phyloP scores from a whole-genome alignment of 75 land plant species.

The Pinus tabuliformis region DNA sequence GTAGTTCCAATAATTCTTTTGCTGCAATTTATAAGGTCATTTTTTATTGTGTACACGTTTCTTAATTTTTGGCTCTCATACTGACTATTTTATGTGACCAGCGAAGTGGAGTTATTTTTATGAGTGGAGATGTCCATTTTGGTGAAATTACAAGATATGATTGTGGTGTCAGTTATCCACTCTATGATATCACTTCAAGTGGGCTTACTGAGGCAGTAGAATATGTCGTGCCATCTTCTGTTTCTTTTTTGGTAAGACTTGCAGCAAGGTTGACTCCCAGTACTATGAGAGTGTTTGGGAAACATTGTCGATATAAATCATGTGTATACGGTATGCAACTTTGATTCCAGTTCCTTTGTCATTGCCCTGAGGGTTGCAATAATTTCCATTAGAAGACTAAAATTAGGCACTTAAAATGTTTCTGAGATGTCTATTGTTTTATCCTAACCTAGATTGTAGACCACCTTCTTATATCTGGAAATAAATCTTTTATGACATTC shows the following conservation, averaged over 20 bases:
- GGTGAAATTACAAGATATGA: slow-evolving; percentile 81
- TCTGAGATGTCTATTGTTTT: no score
- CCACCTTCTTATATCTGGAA: no score
- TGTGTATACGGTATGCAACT: slow-evolving; percentile 74
- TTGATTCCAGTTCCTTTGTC: not conserved
- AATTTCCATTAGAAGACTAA: no score
- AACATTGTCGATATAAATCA: slow-evolving; percentile 54
- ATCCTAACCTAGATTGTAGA: no score
- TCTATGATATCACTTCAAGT: slow-evolving; percentile 88
- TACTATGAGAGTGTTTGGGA: slow-evolving; percentile 60
- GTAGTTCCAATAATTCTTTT: not conserved
- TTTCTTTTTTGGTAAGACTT: slow-evolving; percentile 44
- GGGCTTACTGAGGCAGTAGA: slow-evolving; percentile 87
- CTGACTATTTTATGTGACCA: slow-evolving; percentile 22
- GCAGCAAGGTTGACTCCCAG: slow-evolving; percentile 66
- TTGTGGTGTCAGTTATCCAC: slow-evolving; percentile 68
- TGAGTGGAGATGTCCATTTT: slow-evolving; percentile 95
- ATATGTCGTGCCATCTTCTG: slow-evolving; percentile 36
- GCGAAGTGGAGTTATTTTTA: slow-evolving; percentile 81
- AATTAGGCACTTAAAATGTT: no score
- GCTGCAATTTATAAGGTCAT: not conserved
- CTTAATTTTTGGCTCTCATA: not conserved
- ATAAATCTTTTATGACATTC: no score
- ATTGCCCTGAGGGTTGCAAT: not conserved
- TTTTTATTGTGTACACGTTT: not conserved